Evolutionary conservation across 1,139 yeast genomes (phyloP).

Genomic region (Lodderomyces orthopsilosis): DNA sequence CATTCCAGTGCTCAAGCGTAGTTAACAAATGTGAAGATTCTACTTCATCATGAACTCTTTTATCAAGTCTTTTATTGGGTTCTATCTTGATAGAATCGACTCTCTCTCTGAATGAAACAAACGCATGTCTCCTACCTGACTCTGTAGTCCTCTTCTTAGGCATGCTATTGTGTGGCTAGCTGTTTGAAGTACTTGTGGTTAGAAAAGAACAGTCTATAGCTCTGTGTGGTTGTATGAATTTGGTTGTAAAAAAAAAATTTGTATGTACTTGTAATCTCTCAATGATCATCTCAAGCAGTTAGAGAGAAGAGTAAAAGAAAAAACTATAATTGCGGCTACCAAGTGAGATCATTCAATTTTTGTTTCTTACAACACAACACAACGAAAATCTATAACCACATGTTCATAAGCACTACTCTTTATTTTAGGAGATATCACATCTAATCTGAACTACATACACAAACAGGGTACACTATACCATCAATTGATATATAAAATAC

Average conservation of each 20-base stretch:
- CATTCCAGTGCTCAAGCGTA: slow-evolving; percentile 83
- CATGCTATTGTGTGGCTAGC: not conserved
- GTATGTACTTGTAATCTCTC: not conserved
- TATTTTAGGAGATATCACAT: too few species aligned
- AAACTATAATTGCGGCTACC: not conserved
- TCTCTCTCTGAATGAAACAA: slow-evolving; percentile 75
- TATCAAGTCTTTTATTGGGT: slow-evolving; percentile 64
- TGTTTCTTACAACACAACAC: too few species aligned
- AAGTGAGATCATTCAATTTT: not conserved
- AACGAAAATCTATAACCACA: too few species aligned
- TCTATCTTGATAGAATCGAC: slow-evolving; percentile 84
- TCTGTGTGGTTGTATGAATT: not conserved
- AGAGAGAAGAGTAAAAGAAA: not conserved
- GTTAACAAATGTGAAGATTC: slow-evolving; percentile 78
- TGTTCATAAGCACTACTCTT: too few species aligned
- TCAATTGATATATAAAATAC: too few species aligned
- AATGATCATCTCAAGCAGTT: not conserved
- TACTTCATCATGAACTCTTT: slow-evolving; percentile 62
- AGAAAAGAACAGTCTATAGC: too few species aligned
- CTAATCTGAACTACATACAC: not conserved
- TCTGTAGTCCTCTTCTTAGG: slow-evolving; percentile 43
- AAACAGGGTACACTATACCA: too few species aligned
- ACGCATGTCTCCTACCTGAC: slow-evolving; percentile 60
- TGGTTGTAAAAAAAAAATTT: not conserved
- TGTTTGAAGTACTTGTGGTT: too few species aligned